A percentile compares a stretch with the other conserved stretches of the same genome.
phyloP scores from a whole-genome alignment of 2,329 filamentous ascomycete species.

The Alternaria triticimaculans region DNA sequence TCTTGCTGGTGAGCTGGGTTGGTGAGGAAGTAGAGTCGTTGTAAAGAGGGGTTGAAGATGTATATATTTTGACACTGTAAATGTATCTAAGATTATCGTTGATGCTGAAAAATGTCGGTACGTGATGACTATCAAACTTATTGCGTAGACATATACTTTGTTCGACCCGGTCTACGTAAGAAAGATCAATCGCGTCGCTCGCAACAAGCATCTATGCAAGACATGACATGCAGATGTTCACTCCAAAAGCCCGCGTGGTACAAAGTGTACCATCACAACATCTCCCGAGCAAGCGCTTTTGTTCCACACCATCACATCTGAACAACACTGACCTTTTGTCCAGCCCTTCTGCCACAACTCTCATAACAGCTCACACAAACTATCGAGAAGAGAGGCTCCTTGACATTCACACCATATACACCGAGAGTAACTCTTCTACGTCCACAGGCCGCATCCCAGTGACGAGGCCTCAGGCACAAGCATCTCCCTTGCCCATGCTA shows the following conservation, averaged over 20 bases:
- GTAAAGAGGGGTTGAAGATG: not conserved
- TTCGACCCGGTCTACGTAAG: not conserved
- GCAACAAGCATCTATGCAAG: too few species aligned
- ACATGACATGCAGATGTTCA: rapidly evolving
- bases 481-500: not conserved
- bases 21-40: conserved; percentile 7
- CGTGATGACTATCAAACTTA: not conserved
- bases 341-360: not conserved
- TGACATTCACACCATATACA: not conserved
- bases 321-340: not conserved
- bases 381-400: not conserved
- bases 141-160: not conserved
- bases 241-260: not conserved
- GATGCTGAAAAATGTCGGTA: not conserved
- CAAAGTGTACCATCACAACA: not conserved
- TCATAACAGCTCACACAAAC: not conserved
- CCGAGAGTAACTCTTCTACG: not conserved
- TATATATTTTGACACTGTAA: not conserved
- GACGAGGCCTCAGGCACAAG: not conserved
- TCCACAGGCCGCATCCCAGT: not conserved
- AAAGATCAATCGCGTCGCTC: not conserved
- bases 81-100: not conserved
- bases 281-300: not conserved
- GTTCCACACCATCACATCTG: not conserved
- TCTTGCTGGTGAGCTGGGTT: conserved; percentile 22